Conservation (phyloP, 108 stramenopile genomes). For the Conticribra guillardii region DNA sequence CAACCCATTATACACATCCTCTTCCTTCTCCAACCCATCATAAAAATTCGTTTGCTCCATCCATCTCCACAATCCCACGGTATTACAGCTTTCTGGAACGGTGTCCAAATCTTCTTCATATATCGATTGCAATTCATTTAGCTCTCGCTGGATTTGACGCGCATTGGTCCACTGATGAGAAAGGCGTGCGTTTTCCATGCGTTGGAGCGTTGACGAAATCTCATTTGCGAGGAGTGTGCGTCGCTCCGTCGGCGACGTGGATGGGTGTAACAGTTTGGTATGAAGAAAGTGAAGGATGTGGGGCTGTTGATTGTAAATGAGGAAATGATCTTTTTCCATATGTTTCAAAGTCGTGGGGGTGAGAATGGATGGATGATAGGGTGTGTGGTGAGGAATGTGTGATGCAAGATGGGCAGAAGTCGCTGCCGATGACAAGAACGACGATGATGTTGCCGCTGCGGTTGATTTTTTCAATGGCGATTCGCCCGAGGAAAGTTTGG, state of each 20-base stretch:
- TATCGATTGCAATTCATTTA: constrained; percentile 15
- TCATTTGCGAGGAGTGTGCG: constrained; percentile 33
- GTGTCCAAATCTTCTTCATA: constrained; percentile 27
- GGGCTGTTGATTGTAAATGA: constrained; percentile 6
- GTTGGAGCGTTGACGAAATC: constrained; percentile 29
- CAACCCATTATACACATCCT: constrained; percentile 21
- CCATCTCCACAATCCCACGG: constrained; percentile 37
- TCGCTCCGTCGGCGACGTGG: constrained; percentile 26
- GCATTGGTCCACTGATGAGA: constrained; percentile 8
- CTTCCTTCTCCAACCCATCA: constrained; percentile 16
- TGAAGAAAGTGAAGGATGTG: constrained; percentile 13
- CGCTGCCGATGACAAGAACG: background rate
- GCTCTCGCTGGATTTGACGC: constrained; percentile 20
- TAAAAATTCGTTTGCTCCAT: constrained; percentile 29
- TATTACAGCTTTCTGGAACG: constrained; percentile 33
- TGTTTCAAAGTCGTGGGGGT: background rate
- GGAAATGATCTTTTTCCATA: background rate
- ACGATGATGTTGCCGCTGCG: no score
- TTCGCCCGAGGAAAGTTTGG: background rate
- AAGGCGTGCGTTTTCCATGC: constrained; percentile 18
- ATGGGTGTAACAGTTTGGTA: constrained; percentile 31
- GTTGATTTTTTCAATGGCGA: background rate
- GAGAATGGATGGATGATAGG: background rate
- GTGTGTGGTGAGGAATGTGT: background rate
- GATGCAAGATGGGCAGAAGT: background rate